These are phyloP conservation scores for Pseudocercospora eumusae DNA, from an alignment of 2,329 filamentous ascomycete species.

Conservation along the genomic window DNA sequence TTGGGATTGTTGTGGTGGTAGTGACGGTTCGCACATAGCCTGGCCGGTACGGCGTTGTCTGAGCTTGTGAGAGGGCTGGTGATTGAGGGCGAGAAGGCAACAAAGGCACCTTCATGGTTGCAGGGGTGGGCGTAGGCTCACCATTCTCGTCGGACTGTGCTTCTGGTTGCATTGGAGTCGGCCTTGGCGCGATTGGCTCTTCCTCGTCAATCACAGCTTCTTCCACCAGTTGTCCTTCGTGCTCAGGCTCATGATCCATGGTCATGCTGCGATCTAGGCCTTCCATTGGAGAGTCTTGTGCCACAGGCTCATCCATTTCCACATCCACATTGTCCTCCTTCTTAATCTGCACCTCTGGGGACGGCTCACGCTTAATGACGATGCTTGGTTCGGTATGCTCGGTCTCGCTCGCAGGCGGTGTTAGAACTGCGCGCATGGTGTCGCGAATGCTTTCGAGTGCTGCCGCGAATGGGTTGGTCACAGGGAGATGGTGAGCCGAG, in stretches of 20 bases:
- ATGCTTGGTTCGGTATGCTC: slow-evolving; percentile 42
- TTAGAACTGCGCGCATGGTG: slow-evolving; percentile 49
- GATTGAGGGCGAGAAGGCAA: slow-evolving; percentile 46
- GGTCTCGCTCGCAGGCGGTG: slow-evolving; percentile 65
- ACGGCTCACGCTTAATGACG: slow-evolving; percentile 14
- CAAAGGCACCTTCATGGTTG: slow-evolving; percentile 28
- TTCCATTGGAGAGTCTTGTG: slow-evolving; percentile 19
- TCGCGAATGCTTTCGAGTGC: slow-evolving; percentile 27
- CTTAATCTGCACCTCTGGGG: slow-evolving; percentile 17
- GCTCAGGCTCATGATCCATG: slow-evolving; percentile 24
- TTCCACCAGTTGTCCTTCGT: slow-evolving; percentile 15
- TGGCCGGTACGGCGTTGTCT: slow-evolving; percentile 29
- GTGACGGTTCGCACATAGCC: slow-evolving; percentile 48
- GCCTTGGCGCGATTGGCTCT: slow-evolving; percentile 25
- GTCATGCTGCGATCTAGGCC: slow-evolving; percentile 33
- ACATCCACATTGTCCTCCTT: slow-evolving; percentile 17
- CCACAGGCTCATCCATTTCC: slow-evolving; percentile 21
- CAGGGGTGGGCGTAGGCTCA: slow-evolving; percentile 9
- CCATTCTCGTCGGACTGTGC: slow-evolving; percentile 14
- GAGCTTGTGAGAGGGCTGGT: slow-evolving; percentile 27
- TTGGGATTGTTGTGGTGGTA: slow-evolving; percentile 52
- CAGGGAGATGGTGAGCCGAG: slow-evolving; percentile 10
- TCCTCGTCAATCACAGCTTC: slow-evolving; percentile 23
- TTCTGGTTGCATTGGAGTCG: slow-evolving; percentile 25
- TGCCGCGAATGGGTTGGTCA: slow-evolving; percentile 21